A percentile compares a stretch with the other conserved stretches of the same genome.
These are phyloP conservation scores for Moricandia moricandioides DNA, from an alignment of 345 rosid genomes.

Conservation along the genomic window DNA sequence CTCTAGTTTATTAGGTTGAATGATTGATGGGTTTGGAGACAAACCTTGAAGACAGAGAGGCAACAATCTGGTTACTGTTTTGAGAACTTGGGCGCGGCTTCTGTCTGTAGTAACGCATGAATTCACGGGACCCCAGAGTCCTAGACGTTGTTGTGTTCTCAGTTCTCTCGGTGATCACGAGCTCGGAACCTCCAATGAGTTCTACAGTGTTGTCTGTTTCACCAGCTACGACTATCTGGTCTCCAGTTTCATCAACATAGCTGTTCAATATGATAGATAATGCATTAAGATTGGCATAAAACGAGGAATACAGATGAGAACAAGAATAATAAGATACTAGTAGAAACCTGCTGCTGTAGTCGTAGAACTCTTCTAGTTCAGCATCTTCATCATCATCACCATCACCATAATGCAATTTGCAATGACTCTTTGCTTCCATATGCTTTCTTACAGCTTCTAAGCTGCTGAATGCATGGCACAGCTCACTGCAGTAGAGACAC, in stretches of 20 bases:
- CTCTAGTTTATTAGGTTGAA: neutral
- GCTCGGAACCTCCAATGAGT: conserved; percentile 85
- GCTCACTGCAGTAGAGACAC: conserved; percentile 88
- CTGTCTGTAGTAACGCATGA: conserved; percentile 82
- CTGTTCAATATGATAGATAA: conserved; percentile 38
- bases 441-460: conserved; percentile 98
- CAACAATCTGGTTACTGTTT: conserved; percentile 49
- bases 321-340: conserved; percentile 3
- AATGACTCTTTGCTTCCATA: conserved; percentile 90
- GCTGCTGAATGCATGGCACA: conserved; percentile 69
- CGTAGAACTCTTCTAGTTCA: conserved; percentile 91
- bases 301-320: neutral
- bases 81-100: conserved; percentile 79
- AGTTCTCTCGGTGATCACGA: conserved; percentile 62
- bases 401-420: conserved; percentile 90
- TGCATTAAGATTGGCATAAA: neutral
- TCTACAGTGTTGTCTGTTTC: conserved; percentile 56
- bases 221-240: conserved; percentile 63
- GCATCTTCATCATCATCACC: conserved; percentile 90
- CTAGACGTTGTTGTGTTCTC: conserved; percentile 45
- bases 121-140: conserved; percentile 88
- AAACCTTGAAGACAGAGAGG: conserved; percentile 77
- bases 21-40: conserved; percentile 8
- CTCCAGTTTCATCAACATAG: conserved; percentile 72
- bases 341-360: conserved; percentile 82